Percentiles rank a stretch among this genome's conserved stretches.
phyloP scores from a whole-genome alignment of 2,329 filamentous ascomycete genomes.

The Fusarium kyushuense region DNA sequence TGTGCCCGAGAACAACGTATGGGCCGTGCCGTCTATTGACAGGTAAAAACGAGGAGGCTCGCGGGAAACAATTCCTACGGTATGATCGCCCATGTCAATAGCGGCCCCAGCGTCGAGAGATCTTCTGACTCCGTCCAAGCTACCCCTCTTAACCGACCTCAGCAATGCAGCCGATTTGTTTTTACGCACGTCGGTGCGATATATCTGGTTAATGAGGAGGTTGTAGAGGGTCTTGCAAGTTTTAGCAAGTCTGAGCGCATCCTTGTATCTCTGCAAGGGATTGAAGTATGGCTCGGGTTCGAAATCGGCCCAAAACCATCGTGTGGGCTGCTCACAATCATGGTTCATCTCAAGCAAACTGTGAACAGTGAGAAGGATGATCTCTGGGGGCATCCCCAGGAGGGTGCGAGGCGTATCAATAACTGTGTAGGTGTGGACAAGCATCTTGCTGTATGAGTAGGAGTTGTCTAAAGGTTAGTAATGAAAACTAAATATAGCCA shows the following conservation, averaged over 20 bases:
- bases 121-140: neutral
- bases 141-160: neutral
- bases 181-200: neutral
- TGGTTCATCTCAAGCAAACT: slow-evolving; percentile 4
- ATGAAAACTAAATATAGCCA: neutral
- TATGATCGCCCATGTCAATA: neutral
- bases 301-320: neutral
- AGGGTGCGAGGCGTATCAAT: neutral
- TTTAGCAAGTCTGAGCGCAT: slow-evolving; percentile 10
- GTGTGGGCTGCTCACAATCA: neutral
- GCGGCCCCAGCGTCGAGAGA: slow-evolving; percentile 1
- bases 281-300: neutral
- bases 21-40: neutral
- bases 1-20: neutral
- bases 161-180: slow-evolving; percentile 5
- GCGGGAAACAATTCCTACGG: neutral
- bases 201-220: neutral
- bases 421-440: neutral
- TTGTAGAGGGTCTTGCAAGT: slow-evolving; percentile 4
- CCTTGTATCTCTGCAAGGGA: neutral
- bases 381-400: neutral
- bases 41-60: neutral
- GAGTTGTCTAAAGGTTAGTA: neutral
- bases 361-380: slow-evolving; percentile 3
- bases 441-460: neutral